A percentile compares a stretch with the other conserved stretches of the same genome.
Evolutionary conservation across 2,329 filamentous ascomycete genomes (phyloP).

Genomic region (Cladosporium austrohemisphaericum): DNA sequence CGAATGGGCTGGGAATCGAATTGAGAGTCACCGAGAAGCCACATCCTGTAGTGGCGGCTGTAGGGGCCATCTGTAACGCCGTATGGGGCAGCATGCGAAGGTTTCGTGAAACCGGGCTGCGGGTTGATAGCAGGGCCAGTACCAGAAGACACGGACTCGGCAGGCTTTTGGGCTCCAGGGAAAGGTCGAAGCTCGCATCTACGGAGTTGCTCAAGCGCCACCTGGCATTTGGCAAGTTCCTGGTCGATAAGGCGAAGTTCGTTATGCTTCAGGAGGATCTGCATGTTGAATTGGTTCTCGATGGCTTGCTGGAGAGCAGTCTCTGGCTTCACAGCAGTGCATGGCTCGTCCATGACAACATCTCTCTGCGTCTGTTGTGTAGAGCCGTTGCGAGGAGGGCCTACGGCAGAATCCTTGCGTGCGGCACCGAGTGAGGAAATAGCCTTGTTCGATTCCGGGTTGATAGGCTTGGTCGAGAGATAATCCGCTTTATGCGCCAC

Average conservation of each 20-base stretch:
- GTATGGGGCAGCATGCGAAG: conserved; percentile 79
- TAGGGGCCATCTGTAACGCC: conserved; percentile 91
- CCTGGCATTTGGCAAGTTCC: conserved; percentile 91
- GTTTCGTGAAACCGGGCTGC: conserved; percentile 60
- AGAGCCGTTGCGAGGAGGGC: neutral
- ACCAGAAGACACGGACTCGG: conserved; percentile 67
- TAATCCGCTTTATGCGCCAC: conserved; percentile 9
- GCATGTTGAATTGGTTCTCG: conserved; percentile 81
- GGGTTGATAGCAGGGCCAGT: conserved; percentile 66
- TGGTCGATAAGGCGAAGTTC: conserved; percentile 93
- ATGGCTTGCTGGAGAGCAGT: conserved; percentile 62
- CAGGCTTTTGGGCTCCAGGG: conserved; percentile 65
- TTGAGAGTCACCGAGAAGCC: conserved; percentile 82
- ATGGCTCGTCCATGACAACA: conserved; percentile 17
- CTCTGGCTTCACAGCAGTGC: conserved; percentile 11
- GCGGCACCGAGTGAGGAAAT: neutral
- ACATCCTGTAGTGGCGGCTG: conserved; percentile 88
- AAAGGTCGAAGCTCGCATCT: conserved; percentile 90
- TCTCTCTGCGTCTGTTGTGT: neutral
- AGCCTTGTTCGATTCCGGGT: conserved; percentile 8
- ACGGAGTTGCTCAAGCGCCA: conserved; percentile 87
- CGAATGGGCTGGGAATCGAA: conserved; percentile 60
- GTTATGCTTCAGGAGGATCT: conserved; percentile 90
- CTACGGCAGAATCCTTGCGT: conserved; percentile 13
- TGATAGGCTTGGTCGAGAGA: conserved; percentile 4